These are phyloP conservation scores for Huiozyma naganishii DNA, from an alignment of 805 yeast species.

Conservation along the genomic window DNA sequence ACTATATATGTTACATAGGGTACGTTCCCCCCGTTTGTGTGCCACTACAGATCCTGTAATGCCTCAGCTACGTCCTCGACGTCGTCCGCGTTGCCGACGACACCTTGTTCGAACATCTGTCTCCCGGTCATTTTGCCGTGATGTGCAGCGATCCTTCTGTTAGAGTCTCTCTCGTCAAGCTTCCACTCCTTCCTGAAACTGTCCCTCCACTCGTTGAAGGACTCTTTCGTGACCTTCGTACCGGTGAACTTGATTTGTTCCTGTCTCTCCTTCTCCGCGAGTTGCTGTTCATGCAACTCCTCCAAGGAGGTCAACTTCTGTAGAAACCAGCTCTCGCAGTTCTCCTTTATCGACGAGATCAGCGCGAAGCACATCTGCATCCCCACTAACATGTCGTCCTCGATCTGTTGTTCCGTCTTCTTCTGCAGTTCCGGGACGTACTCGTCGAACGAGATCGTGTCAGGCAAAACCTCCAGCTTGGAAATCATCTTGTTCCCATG, in stretches of 20 bases:
- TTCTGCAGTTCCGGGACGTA: constrained; percentile 31
- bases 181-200: constrained; percentile 63
- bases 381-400: constrained; percentile 62
- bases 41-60: too few relatives aligned
- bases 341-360: constrained; percentile 67
- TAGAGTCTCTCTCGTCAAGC: constrained; percentile 46
- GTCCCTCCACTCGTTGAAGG: constrained; percentile 63
- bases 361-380: constrained; percentile 86
- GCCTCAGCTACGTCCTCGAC: constrained; percentile 2
- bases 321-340: constrained; percentile 59
- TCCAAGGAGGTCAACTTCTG: constrained; percentile 46
- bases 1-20: too few relatives aligned
- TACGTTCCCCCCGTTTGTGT: too few relatives aligned
- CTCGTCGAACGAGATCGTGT: constrained; percentile 43
- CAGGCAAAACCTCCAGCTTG: constrained; percentile 44
- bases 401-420: constrained; percentile 31
- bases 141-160: constrained; percentile 47
- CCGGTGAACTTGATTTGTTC: constrained; percentile 89
- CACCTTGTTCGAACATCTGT: constrained; percentile 82
- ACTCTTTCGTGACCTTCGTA: constrained; percentile 74
- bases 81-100: constrained; percentile 61
- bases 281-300: constrained; percentile 44
- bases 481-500: constrained; percentile 37
- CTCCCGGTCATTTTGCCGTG: constrained; percentile 75
- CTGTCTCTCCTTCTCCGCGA: constrained; percentile 57